Evolutionary conservation across 352 stramenopile genomes (phyloP), one percentile per base, ranked within the genome.

Genomic region (Labyrinthula sp.): DNA sequence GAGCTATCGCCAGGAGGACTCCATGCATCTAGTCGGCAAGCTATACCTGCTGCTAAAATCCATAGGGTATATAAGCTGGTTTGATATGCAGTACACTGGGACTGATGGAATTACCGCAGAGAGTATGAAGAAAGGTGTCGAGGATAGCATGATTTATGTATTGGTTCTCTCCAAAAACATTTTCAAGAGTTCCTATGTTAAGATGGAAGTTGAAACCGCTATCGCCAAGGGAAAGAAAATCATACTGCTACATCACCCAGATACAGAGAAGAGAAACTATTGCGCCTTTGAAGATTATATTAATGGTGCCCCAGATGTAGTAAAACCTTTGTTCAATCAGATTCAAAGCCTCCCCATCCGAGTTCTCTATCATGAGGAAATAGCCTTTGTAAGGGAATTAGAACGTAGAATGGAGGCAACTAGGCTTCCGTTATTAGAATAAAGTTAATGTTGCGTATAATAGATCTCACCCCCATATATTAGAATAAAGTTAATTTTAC

Each of bases 91-190:
- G 34, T n/a, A n/a, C n/a, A n/a, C n/a, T n/a, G n/a, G n/a, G n/a
- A n/a, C n/a, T n/a, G n/a, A n/a, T n/a, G n/a, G n/a, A n/a, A 18
- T 43, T 28, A 52, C 43, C 34, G 43, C 40, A 28, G 20, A 18
- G 3, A 12, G 20, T 18, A 52, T 52, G 43, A 21, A 50, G n/a
- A 21, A 43, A 37, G 43, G 43, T 14, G 33, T 52, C 23, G 14
- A 12, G 38, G 1, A 15, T 10, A n/a, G 23, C 37, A 34, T 35
- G 4, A 14, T 22, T 20, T 52, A 39, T 26, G 22, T 52, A n/a
- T 28, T 52, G 1, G 40, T 52, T 25, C 43, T 52, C 17, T 50
- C 43, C 10, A 48, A 46, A 8, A 22, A 49, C 21, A 35, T 52
- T 15, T 52, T 52, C 24, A 4, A 7, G 4, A 39, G 18, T 12